phyloP scores from a whole-genome alignment of 768 basidiomycete genomes.

The Mycena chlorophos region DNA sequence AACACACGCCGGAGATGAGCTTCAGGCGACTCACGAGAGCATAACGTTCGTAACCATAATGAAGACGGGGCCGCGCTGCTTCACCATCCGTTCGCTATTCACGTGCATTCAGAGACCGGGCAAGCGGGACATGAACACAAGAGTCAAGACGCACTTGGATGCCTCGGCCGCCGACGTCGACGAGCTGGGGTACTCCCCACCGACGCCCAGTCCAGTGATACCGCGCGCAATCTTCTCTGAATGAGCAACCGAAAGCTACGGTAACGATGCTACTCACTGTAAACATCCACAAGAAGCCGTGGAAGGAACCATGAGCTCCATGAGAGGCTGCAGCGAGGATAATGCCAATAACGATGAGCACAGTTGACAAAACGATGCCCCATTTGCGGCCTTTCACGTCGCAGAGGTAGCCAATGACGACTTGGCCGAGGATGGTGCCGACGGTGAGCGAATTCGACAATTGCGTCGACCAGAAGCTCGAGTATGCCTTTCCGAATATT shows the following conservation, averaged over 20 bases:
- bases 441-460: constrained; percentile 72
- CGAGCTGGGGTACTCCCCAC: constrained; percentile 77
- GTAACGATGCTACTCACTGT: constrained; percentile 48
- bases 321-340: constrained; percentile 68
- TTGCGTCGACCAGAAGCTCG: constrained; percentile 59
- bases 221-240: constrained; percentile 39
- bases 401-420: constrained; percentile 67
- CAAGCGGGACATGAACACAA: constrained; percentile 38
- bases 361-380: constrained; percentile 68
- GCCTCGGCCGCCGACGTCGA: constrained; percentile 70
- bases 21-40: constrained; percentile 44
- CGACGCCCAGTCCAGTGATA: constrained; percentile 71
- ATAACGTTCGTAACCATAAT: constrained; percentile 60
- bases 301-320: constrained; percentile 53
- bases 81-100: constrained; percentile 65
- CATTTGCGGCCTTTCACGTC: constrained; percentile 74
- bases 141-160: constrained; percentile 31
- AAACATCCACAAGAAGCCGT: constrained; percentile 73
- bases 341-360: constrained; percentile 66
- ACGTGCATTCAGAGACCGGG: constrained; percentile 43
- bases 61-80: constrained; percentile 53
- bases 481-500: constrained; percentile 48
- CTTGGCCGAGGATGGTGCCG: constrained; percentile 63
- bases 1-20: neutral
- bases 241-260: neutral